Conservation (phyloP, 2,329 filamentous ascomycete genomes). For the Xylariales sp. region DNA sequence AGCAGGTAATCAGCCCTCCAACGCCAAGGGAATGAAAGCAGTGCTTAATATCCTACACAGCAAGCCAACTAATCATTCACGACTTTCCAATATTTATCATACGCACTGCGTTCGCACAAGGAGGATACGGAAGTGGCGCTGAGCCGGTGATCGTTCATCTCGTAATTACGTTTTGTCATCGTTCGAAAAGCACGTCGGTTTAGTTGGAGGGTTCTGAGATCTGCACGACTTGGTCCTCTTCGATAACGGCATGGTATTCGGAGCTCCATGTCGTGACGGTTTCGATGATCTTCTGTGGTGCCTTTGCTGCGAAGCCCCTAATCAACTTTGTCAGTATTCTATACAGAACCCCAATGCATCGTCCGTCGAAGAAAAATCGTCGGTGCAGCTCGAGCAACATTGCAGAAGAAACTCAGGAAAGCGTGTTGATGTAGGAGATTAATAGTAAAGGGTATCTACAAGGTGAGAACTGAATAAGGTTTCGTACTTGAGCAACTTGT, state of each 20-base stretch:
- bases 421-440: neutral
- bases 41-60: slow-evolving; percentile 12
- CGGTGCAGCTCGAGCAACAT: neutral
- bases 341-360: slow-evolving; percentile 1
- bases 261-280: slow-evolving; percentile 69
- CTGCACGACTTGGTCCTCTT: slow-evolving; percentile 79
- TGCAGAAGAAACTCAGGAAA: neutral
- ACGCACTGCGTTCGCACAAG: slow-evolving; percentile 13
- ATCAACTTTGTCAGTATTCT: slow-evolving; percentile 47
- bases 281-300: slow-evolving; percentile 75
- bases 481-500: slow-evolving; percentile 73
- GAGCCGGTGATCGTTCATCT: slow-evolving; percentile 22
- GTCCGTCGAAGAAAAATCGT: neutral
- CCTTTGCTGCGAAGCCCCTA: slow-evolving; percentile 82
- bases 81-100: slow-evolving; percentile 13
- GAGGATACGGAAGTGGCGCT: slow-evolving; percentile 19
- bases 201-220: slow-evolving; percentile 44
- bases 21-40: slow-evolving; percentile 28
- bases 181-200: slow-evolving; percentile 9
- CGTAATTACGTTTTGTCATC: slow-evolving; percentile 11
- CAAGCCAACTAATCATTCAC: slow-evolving; percentile 13
- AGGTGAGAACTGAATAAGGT: slow-evolving; percentile 11
- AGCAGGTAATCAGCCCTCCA: slow-evolving; percentile 14
- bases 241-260: slow-evolving; percentile 73
- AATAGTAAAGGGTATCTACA: slow-evolving; percentile 7